A percentile compares a stretch with the other conserved stretches of the same genome.
Evolutionary conservation across 495 filamentous ascomycete genomes (phyloP).

Genomic region (Penicillium egyptiacum): DNA sequence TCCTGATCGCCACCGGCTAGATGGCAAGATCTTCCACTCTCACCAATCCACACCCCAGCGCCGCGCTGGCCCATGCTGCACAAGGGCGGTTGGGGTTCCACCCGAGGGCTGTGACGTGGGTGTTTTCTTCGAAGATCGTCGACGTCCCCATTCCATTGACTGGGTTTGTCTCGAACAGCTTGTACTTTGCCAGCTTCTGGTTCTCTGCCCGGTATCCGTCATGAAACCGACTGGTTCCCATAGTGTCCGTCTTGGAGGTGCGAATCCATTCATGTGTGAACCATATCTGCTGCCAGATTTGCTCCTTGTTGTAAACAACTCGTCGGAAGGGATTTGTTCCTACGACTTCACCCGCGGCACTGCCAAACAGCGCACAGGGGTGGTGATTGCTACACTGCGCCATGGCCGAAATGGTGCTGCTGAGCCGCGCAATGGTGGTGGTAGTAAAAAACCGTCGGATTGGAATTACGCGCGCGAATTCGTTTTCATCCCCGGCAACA

Average conservation of each 20-base stretch:
- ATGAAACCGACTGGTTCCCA: constrained; percentile 54
- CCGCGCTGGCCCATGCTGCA: constrained; percentile 66
- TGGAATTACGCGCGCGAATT: constrained; percentile 52
- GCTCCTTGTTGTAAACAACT: constrained; percentile 52
- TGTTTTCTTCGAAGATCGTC: constrained; percentile 60
- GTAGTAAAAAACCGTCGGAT: constrained; percentile 58
- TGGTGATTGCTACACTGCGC: constrained; percentile 51
- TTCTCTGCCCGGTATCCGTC: constrained; percentile 58
- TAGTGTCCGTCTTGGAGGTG: constrained; percentile 28
- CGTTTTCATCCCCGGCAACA: constrained; percentile 57
- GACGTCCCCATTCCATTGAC: constrained; percentile 39
- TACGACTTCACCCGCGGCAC: constrained; percentile 55
- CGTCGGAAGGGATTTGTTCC: constrained; percentile 58
- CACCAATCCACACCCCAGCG: constrained; percentile 60
- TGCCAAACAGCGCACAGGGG: constrained; percentile 53
- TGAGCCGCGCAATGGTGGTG: constrained; percentile 37
- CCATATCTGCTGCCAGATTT: constrained; percentile 60
- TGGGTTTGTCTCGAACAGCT: constrained; percentile 33
- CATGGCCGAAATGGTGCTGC: constrained; percentile 41
- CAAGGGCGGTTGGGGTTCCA: constrained; percentile 66
- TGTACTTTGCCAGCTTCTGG: constrained; percentile 34
- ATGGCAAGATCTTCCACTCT: constrained; percentile 68
- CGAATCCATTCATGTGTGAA: constrained; percentile 61
- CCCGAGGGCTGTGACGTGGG: constrained; percentile 54
- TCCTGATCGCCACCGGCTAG: constrained; percentile 15